Evolutionary conservation across 192 early-diverging fungal species (phyloP), one percentile per base, ranked within the genome.

Genomic region (Backusella liffmaniae): DNA sequence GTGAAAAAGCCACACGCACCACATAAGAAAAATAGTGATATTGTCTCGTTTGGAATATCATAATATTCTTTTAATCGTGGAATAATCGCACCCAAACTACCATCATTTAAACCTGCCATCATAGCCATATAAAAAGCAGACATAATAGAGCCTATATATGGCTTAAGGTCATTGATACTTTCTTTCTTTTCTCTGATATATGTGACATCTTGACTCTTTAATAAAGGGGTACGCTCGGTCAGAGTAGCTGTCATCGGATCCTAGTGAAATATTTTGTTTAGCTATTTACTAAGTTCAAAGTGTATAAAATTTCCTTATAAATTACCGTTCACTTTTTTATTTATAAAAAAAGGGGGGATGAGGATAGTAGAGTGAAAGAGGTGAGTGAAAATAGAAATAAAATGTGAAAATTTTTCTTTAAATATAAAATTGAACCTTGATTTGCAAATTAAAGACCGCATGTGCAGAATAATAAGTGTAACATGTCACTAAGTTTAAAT

Each of bases 61-160:
- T 82, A 82, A n/a, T 75, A 75, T 9, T 59, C 34, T 56, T 75
- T 77, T 49, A 82, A 66, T 8, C 59, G 65, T 29, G 80, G 76
- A 34, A 82, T 74, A 7, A 82, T 75, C 21, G 78, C 65, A n/a
- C 77, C 80, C 44, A 82, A 68, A 23, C 41, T 70, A 37, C 80
- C 80, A 44, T 82, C 80, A 30, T 82, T 78, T 7, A 79, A 41
- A 37, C 78, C 78, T 49, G 75, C 67, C 2, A 74, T 32, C 9
- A 70, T 71, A n/a, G 67, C 35, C 42, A 76, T 76, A 41, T 36
- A 76, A 36, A 29, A 46, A n/a, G 46, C 42, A 35, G 75, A 26
- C 3, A 62, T 10, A 26, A 62, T 62, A 62, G 56, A 62, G 1
- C 56, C 23, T 62, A 29, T 29, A 29, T 26, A 62, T 62, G 56